phyloP scores from a whole-genome alignment of 2,329 filamentous ascomycete genomes.

The Setomelanomma holmii region DNA sequence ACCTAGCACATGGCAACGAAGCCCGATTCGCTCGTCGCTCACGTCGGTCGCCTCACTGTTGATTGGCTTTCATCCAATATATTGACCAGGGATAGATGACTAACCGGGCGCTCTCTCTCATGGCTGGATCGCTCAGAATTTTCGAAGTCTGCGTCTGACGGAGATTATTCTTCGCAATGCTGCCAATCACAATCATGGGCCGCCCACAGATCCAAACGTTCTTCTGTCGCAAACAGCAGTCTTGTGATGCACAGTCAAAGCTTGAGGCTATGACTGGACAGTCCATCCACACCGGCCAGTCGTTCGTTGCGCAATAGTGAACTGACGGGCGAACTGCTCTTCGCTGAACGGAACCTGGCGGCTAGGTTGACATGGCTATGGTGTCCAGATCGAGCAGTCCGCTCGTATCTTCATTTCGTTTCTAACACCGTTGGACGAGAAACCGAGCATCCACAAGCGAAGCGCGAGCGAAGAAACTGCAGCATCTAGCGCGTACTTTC shows the following conservation, averaged over 20 bases:
- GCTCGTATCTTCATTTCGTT: constrained; percentile 34
- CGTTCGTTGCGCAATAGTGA: constrained; percentile 32
- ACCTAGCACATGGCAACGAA: constrained; percentile 36
- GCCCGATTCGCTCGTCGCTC: constrained; percentile 26
- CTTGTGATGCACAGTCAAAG: constrained; percentile 30
- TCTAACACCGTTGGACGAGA: constrained; percentile 38
- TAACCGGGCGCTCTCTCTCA: constrained; percentile 23
- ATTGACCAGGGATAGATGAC: constrained; percentile 38
- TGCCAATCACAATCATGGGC: constrained; percentile 40
- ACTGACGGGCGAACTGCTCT: constrained; percentile 12
- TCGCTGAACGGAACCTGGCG: constrained; percentile 4
- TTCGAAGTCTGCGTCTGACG: constrained; percentile 38
- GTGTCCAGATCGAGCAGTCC: constrained; percentile 32
- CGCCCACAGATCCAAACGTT: constrained; percentile 16
- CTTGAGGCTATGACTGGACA: constrained; percentile 15
- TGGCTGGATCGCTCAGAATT: constrained; percentile 29
- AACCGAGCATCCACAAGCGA: constrained; percentile 25
- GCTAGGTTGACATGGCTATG: constrained; percentile 13
- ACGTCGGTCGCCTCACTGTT: constrained; percentile 4
- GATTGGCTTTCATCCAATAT: constrained; percentile 34
- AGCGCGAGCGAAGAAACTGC: constrained; percentile 40
- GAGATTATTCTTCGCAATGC: constrained; percentile 34
- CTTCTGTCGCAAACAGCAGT: constrained; percentile 19
- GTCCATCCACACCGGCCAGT: constrained; percentile 19
- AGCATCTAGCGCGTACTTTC: constrained; percentile 27